Evolutionary conservation across 352 stramenopile genomes (phyloP).

Genomic region (Phytopythium litorale): DNA sequence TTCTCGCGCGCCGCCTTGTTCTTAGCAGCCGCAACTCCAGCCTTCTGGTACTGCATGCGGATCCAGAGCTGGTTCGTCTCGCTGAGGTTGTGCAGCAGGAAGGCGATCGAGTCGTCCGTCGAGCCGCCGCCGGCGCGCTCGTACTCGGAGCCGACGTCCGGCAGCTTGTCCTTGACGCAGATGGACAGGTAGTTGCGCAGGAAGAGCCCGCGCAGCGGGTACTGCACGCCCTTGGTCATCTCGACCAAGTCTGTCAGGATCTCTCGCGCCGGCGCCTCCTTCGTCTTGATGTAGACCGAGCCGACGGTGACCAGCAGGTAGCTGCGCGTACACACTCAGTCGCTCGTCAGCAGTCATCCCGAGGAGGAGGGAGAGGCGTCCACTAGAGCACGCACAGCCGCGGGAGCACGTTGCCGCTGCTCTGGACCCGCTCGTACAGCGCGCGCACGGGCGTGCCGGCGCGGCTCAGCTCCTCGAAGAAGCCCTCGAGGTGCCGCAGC

Average conservation of each 20-base stretch:
- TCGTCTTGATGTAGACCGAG: conserved; percentile 92
- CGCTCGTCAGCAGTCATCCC: neutral
- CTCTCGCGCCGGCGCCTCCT: conserved; percentile 70
- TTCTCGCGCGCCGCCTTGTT: conserved; percentile 77
- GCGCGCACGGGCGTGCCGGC: conserved; percentile 84
- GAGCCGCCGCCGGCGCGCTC: conserved; percentile 67
- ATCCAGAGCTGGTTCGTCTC: conserved; percentile 99
- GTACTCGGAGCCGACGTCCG: conserved; percentile 71
- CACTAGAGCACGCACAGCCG: conserved; percentile 54
- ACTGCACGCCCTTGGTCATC: conserved; percentile 98
- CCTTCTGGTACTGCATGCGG: conserved; percentile 94
- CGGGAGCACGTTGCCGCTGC: conserved; percentile 94
- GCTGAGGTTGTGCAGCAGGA: conserved; percentile 96
- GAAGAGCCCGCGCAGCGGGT: conserved; percentile 97
- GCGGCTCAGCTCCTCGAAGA: conserved; percentile 83
- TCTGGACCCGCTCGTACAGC: conserved; percentile 96
- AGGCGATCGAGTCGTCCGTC: conserved; percentile 92
- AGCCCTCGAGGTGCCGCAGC: conserved; percentile 93
- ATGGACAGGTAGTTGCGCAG: conserved; percentile 95
- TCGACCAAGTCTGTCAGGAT: conserved; percentile 98
- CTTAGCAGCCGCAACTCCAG: conserved; percentile 49
- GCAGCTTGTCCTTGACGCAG: conserved; percentile 94
- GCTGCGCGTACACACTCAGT: conserved; percentile 10
- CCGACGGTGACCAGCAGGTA: conserved; percentile 98
- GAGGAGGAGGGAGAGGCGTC: neutral